Evolutionary conservation across 2,329 filamentous ascomycete genomes (phyloP), one percentile per base, ranked within the genome.

Genomic region (Verticillium nubilum): DNA sequence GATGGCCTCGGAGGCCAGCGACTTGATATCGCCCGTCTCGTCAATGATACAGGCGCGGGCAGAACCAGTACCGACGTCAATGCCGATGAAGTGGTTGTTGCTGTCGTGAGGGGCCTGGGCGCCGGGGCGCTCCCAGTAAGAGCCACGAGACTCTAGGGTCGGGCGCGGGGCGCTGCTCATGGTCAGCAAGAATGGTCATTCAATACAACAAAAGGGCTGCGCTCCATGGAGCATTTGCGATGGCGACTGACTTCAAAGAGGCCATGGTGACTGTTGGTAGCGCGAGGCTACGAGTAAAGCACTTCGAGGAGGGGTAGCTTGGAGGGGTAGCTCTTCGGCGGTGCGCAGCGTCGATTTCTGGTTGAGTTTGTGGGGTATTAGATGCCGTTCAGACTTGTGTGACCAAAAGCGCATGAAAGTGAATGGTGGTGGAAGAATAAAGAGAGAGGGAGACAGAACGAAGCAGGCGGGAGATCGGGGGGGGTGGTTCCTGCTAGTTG

Each of bases 11-110:
- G 88, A 86, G 25, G 89, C 87, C 65, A 92, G 73, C 15, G 83
- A 86, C 70, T 87, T 87, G 76, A 99, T 98, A 70, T 97, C 92
- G 58, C 95, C 95, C 47, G 89, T 87, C 63, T 87, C 84, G 73
- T 98, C 91, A 75, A 99, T 97, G 71, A 99, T 92, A 76, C 95
- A 98, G 58, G 95, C 95, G 71, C 95, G 86, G 42, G 94, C 95
- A 72, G 92, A 97, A 59, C 95, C 95, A 23, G 95, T 99, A 57
- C 95, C 95, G 56, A 99, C 94, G 77, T 99, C 95, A 67, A 99
- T 91, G 62, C 94, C 94, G 70, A 98, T 84, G 69, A 83, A 87
- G 67, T 87, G 80, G 62, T 86, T 81, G 75, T 86, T 47, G 37
- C 6, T 47, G 37, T 47, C 37, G 37, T 47, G 37, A 2, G n/a